Base-by-base conservation (phyloP, 495 filamentous ascomycete species). In the Penicilliopsis zonata region DNA sequence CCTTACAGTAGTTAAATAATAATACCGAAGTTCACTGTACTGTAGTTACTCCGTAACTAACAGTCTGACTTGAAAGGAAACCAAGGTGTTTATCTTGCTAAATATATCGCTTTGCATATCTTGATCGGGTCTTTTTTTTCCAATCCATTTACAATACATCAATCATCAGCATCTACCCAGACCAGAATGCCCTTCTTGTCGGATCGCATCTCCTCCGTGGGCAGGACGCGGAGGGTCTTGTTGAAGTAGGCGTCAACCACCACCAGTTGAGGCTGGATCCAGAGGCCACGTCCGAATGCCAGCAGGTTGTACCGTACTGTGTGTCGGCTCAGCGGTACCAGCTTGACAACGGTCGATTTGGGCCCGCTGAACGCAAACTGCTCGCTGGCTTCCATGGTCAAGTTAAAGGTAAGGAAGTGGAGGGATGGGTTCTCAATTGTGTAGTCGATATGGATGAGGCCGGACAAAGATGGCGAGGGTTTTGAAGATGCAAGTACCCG, bases 351-450 rank as follows among this genome's bases (percentile, higher is more conserved):
- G 4, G 72, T 74, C 28, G 78, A 69, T 59, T 95, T 96, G 3
- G 82, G 66, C 0, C 90, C 90, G 17, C 81, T 86, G 51, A 99
- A 95, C 5, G 85, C 90, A 52, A 99, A 99, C 9, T 82, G 72
- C 37, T 93, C 86, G 45, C 71, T 84, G 1, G 85, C 77, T 41
- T 99, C 92, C 86, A 99, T 94, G 7, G 72, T 70, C 18, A 94
- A 49, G 13, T 77, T 82, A 55, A 99, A 96, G 0, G 86, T 92
- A 13, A 99, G 69, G 53, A 90, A 87, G 46, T 96, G 88, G 46
- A 74, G 78, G 2, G 92, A 94, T 3, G 90, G 82, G 49, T 99
- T 99, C 50, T 99, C 90, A 38, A 96, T 69, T 5, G 75, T 80
- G 42, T 93, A 82, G 17, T 67, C 56, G 13, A 80, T 47, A 23